Percentiles rank a stretch among this genome's conserved stretches.
phyloP scores from a whole-genome alignment of 352 stramenopile species.

The Pythium apleroticum region DNA sequence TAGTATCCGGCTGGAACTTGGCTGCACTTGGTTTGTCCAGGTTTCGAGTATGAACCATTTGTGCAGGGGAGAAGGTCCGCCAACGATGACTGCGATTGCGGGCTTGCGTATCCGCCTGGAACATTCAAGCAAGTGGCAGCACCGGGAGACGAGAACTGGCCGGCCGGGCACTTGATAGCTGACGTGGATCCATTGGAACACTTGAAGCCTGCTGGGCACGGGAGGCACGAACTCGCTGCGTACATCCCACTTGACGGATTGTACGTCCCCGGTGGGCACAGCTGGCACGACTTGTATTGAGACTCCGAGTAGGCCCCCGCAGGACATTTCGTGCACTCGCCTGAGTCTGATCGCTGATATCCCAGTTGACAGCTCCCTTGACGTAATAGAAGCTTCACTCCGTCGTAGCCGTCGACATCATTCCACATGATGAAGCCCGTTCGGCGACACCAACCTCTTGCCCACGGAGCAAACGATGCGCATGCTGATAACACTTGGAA shows the following conservation, averaged over 20 bases:
- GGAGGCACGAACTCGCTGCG: conserved; percentile 32
- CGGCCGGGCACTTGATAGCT: conserved; percentile 33
- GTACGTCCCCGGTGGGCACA: conserved; percentile 49
- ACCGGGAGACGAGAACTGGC: conserved; percentile 37
- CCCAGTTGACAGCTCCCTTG: conserved; percentile 41
- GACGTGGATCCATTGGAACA: conserved; percentile 29
- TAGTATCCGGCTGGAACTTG: conserved; percentile 44
- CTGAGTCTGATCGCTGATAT: conserved; percentile 17
- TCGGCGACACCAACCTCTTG: conserved; percentile 46
- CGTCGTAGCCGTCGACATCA: conserved; percentile 50
- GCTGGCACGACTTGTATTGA: conserved; percentile 32
- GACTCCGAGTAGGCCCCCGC: conserved; percentile 40
- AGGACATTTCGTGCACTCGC: conserved; percentile 38
- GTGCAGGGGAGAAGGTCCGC: conserved; percentile 37
- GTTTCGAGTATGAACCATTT: conserved; percentile 57
- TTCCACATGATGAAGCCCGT: conserved; percentile 53
- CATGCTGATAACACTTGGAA: conserved; percentile 49
- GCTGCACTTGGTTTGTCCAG: conserved; percentile 45
- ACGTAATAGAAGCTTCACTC: conserved; percentile 44
- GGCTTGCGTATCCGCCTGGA: conserved; percentile 41
- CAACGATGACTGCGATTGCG: conserved; percentile 32
- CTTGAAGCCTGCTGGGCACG: conserved; percentile 46
- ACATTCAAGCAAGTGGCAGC: conserved; percentile 37
- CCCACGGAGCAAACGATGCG: conserved; percentile 43
- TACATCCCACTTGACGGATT: conserved; percentile 32